Percentiles rank a stretch among this genome's conserved stretches.
Evolutionary conservation across 2,329 filamentous ascomycete species (phyloP).

Genomic region (Scopulariopsis brevicaulis): DNA sequence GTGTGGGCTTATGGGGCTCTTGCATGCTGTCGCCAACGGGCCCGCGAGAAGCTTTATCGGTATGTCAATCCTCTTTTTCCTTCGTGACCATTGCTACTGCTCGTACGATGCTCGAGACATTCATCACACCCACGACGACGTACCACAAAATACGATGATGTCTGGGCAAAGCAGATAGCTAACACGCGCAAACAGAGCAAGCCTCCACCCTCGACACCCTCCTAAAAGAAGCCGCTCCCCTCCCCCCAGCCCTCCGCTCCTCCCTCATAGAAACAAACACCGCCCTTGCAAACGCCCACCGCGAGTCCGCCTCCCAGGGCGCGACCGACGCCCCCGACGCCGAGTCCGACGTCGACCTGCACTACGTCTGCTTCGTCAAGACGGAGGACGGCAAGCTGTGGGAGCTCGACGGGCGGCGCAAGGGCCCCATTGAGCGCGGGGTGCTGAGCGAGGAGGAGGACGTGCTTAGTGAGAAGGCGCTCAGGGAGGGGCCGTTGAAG

Average conservation of each 20-base stretch:
- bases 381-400: constrained; percentile 48
- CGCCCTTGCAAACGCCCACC: constrained; percentile 68
- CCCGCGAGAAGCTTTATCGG: constrained; percentile 51
- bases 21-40: constrained; percentile 77
- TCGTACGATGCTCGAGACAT: not conserved
- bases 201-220: constrained; percentile 51
- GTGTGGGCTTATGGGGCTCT: constrained; percentile 78
- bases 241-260: constrained; percentile 56
- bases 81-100: not conserved
- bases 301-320: constrained; percentile 62
- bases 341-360: constrained; percentile 75
- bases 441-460: constrained; percentile 50
- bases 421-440: constrained; percentile 46
- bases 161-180: not conserved
- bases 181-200: constrained; percentile 20
- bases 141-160: too few relatives aligned
- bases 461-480: constrained; percentile 61
- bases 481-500: constrained; percentile 54
- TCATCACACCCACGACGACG: not conserved
- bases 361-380: constrained; percentile 94
- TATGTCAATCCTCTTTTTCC: constrained; percentile 17
- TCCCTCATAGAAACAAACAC: constrained; percentile 66
- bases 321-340: constrained; percentile 71
- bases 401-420: constrained; percentile 49
- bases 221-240: constrained; percentile 56